Evolutionary conservation across 768 basidiomycete species (phyloP).

Genomic region (Cystofilobasidium macerans): DNA sequence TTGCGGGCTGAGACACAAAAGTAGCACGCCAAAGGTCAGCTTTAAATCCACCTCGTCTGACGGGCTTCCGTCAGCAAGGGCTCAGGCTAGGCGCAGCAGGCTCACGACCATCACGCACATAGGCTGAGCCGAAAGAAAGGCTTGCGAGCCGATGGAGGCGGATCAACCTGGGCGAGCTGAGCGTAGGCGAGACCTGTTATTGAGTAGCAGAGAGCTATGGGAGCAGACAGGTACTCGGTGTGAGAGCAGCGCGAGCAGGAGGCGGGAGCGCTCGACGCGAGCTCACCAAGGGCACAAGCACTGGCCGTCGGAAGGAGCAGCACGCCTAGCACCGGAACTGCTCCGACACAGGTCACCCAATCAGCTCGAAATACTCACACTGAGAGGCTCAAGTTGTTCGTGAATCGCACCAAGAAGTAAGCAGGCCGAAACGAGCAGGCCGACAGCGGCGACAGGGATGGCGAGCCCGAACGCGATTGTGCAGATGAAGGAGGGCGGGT

Average conservation of each 20-base stretch:
- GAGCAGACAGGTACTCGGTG: background rate
- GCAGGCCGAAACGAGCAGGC: background rate
- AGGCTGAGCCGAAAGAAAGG: conserved; percentile 14
- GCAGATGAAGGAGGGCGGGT: background rate
- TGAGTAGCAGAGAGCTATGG: conserved; percentile 7
- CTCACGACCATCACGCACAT: background rate
- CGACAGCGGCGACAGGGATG: background rate
- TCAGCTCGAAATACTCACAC: too few relatives aligned
- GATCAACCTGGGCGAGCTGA: conserved; percentile 14
- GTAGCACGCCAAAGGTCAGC: background rate
- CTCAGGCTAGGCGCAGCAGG: background rate
- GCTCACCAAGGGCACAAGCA: background rate
- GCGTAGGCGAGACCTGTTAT: conserved; percentile 5
- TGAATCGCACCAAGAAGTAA: background rate
- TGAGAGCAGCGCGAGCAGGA: background rate
- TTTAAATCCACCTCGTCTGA: too few relatives aligned
- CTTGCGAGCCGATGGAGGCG: background rate
- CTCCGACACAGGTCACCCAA: background rate
- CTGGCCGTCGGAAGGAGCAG: background rate
- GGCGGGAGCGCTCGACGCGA: background rate
- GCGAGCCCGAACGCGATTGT: background rate
- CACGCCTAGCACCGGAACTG: conserved; percentile 11
- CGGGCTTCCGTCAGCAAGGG: background rate
- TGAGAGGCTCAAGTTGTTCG: too few relatives aligned
- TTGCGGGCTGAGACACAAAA: conserved; percentile 11